Conservation (phyloP, 2,329 filamentous ascomycete species). For the Fonsecaea nubica region DNA sequence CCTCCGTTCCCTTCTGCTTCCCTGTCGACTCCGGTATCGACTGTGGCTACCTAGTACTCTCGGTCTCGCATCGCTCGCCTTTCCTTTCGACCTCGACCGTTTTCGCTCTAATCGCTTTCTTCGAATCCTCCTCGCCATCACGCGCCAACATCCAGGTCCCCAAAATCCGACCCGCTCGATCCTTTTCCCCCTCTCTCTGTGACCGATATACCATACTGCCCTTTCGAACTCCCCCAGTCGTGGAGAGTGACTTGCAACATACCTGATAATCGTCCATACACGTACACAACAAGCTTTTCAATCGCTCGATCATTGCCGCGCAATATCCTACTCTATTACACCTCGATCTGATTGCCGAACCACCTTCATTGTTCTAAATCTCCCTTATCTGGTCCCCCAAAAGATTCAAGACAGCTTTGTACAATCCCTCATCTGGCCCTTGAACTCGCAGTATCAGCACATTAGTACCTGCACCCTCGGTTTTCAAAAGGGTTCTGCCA, state of each 20-base stretch:
- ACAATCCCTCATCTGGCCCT: slow-evolving; percentile 27
- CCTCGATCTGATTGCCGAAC: slow-evolving; percentile 14
- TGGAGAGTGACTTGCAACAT: slow-evolving; percentile 18
- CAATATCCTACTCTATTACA: slow-evolving; percentile 31
- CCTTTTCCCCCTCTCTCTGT: slow-evolving; percentile 6
- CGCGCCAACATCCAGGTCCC: slow-evolving; percentile 15
- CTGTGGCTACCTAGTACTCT: slow-evolving; percentile 16
- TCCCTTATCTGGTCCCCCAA: slow-evolving; percentile 12
- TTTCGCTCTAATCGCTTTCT: slow-evolving; percentile 30
- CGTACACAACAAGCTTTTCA: slow-evolving; percentile 7
- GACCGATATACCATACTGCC: slow-evolving; percentile 9
- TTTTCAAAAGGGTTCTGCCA: slow-evolving; percentile 19
- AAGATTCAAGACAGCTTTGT: slow-evolving; percentile 25
- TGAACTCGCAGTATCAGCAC: slow-evolving; percentile 13
- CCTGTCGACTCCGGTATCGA: slow-evolving; percentile 31
- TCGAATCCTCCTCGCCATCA: slow-evolving; percentile 3
- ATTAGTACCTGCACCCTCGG: slow-evolving; percentile 8
- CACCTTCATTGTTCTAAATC: slow-evolving; percentile 29
- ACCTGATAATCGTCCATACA: slow-evolving; percentile 34
- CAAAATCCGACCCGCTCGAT: slow-evolving; percentile 11
- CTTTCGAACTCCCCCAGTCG: slow-evolving; percentile 9
- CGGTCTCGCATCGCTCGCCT: slow-evolving; percentile 26
- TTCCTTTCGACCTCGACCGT: slow-evolving; percentile 28
- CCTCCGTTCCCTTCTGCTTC: slow-evolving; percentile 26
- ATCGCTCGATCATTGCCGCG: slow-evolving; percentile 36